Base-by-base conservation (phyloP, 768 basidiomycete genomes). In the Tricholoma furcatifolium region DNA sequence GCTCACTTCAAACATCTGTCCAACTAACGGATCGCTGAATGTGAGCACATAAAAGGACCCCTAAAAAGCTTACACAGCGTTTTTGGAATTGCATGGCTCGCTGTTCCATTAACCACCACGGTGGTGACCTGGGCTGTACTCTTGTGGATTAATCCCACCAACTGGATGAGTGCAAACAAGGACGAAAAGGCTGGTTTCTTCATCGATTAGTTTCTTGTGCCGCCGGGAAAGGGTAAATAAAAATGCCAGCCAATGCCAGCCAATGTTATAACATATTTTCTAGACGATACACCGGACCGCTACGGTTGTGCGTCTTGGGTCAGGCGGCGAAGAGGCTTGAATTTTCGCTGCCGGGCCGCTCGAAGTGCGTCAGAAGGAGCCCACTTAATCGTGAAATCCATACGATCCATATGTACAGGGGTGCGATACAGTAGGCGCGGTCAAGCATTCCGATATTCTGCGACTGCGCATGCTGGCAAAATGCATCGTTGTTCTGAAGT, bases 1-100 rank as follows among this genome's bases (percentile, higher is more conserved):
- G 43, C 64, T 43, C 58, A 77, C 83, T 72, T 86, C 84, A 43
- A 80, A 85, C 81, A 84, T 84, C 51, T 77, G 70, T 6, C 81
- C 81, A 59, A 73, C 81, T 82, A 50, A 3, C 18, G 27, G 43
- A 40, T 34, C 10, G 5, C 14, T 32, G 14, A n/a, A 17, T 4
- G 10, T 47, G 34, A 41, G 14, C 21, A 43, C 36, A 1, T 21
- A 32, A 36, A 5, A 20, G 40, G 17, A 21, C 15, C 30, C 44
- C 17, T 38, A 18, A 43, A 7, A n/a, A 9, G 69, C 79, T 57
- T 58, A 82, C 82, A 82, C 36, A 83, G 62, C 4, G 79, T 75
- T 1, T 74, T 71, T 6, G 82, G 81, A 34, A 83, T 78, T 1
- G 70, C 49, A 64, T 83, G 82, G 52, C 78, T 79, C 0, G 79